A percentile compares a stretch with the other conserved stretches of the same genome.
These are phyloP conservation scores for Termitomyces sp. DNA, from an alignment of 768 basidiomycete species.

Conservation along the genomic window DNA sequence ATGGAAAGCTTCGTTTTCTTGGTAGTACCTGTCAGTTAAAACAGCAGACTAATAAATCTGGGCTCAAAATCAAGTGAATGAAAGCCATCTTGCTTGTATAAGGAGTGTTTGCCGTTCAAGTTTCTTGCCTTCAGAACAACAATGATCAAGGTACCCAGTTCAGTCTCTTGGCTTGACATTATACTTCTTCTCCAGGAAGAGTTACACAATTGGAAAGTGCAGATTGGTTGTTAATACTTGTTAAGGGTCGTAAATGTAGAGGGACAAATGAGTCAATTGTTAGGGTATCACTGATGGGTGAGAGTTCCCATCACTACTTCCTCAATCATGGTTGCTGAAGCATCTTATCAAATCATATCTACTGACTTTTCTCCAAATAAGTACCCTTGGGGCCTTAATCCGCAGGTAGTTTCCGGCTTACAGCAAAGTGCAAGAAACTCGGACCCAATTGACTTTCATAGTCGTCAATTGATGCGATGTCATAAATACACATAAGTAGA, in stretches of 20 bases:
- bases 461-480: neutral
- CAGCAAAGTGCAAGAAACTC: neutral
- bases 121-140: constrained; percentile 84
- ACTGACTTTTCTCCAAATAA: too few relatives aligned
- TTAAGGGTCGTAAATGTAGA: neutral
- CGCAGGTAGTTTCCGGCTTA: neutral
- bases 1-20: constrained; percentile 69
- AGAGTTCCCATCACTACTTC: neutral
- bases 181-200: neutral
- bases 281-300: neutral
- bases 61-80: neutral
- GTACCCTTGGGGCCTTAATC: too few relatives aligned
- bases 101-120: constrained; percentile 73
- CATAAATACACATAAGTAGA: neutral
- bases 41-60: neutral
- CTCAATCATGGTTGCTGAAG: too few relatives aligned
- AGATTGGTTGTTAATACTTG: neutral
- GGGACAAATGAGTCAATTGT: neutral
- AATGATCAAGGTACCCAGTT: constrained; percentile 78
- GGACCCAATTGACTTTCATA: too few relatives aligned
- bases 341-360: too few relatives aligned
- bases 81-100: constrained; percentile 81
- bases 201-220: neutral
- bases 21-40: constrained; percentile 37
- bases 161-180: constrained; percentile 31